Evolutionary conservation across 192 early-diverging fungal species (phyloP), one percentile per base, ranked within the genome.

Genomic region (Chytriomyces sp.): DNA sequence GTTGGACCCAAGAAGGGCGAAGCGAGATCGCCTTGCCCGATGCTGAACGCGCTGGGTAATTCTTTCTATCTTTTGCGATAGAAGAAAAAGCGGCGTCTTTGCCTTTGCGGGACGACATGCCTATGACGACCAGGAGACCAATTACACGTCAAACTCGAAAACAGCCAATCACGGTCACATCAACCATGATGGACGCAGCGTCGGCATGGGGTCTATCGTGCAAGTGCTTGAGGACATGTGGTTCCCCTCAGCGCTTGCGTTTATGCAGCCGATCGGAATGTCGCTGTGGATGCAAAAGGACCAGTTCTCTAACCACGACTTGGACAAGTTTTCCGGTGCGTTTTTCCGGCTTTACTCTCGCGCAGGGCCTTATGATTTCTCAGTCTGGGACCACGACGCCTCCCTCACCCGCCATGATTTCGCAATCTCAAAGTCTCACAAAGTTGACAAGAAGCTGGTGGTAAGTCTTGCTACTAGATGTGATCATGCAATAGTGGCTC

Each of bases 341-440:
- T 63, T 38, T 17, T 63, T 1, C 1, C 38, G 1, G 0, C 37
- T n/a, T n/a, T n/a, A n/a, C n/a, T n/a, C n/a, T 31, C 10, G n/a
- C 2, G 38, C 12, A 17, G 28, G 33, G n/a, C 14, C 19, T 25
- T 19, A 12, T n/a, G 14, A 3, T 63, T 39, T 25, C 34, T 63
- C n/a, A 63, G 61, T 34, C 31, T 63, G 25, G 19, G 61, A 63
- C 32, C 61, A 63, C 36, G 33, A 32, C 61, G 61, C 38, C 34
- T 63, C 61, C 10, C 61, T 63, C 17, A 38, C 61, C 32, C 25
- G 61, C 12, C 61, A 63, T 12, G 61, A 63, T 37, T 12, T 14
- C 34, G 37, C 28, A 31, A 63, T 32, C 14, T 1, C 61, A 22
- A 39, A 32, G 12, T 32, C 22, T 14, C 14, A 12, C 57, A 58